Percentiles rank a stretch among this genome's conserved stretches.
These are phyloP conservation scores for Fremontodendron californicum DNA, from an alignment of 345 rosid genomes.

Conservation along the genomic window DNA sequence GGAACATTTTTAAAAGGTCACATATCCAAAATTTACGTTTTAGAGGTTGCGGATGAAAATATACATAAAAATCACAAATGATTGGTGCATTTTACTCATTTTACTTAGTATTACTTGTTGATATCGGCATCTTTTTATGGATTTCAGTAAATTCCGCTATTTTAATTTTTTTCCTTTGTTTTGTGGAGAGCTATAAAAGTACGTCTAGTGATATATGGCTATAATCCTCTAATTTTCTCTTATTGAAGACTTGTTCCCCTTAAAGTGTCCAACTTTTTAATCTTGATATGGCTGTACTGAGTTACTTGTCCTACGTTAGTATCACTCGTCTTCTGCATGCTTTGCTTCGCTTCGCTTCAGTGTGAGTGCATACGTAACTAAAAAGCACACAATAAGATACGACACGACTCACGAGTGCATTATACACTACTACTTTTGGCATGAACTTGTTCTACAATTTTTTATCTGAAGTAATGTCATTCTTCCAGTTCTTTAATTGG, in stretches of 20 bases:
- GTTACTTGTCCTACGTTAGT: no score
- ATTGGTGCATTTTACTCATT: not conserved
- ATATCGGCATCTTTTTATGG: not conserved
- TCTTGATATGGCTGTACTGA: not conserved
- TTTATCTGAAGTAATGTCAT: not conserved
- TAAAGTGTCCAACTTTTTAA: not conserved
- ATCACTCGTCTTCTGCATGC: not conserved
- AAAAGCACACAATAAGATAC: no score
- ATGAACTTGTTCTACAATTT: not conserved
- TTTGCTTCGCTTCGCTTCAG: not conserved
- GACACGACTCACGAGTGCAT: no score
- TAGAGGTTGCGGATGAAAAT: not conserved
- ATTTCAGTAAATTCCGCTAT: not conserved
- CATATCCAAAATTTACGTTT: not conserved
- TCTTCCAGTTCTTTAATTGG: not conserved
- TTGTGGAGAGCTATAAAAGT: not conserved
- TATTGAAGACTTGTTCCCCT: not conserved
- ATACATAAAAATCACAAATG: not conserved
- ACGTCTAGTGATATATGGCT: not conserved
- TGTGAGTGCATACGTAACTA: no score
- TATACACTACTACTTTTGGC: not conserved
- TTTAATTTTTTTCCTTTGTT: not conserved
- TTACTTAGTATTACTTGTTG: not conserved
- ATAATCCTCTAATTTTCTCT: not conserved
- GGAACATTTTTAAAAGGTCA: not conserved